Conservation (phyloP, 257 asterid genomes). For the Nicotiana tabacum region DNA sequence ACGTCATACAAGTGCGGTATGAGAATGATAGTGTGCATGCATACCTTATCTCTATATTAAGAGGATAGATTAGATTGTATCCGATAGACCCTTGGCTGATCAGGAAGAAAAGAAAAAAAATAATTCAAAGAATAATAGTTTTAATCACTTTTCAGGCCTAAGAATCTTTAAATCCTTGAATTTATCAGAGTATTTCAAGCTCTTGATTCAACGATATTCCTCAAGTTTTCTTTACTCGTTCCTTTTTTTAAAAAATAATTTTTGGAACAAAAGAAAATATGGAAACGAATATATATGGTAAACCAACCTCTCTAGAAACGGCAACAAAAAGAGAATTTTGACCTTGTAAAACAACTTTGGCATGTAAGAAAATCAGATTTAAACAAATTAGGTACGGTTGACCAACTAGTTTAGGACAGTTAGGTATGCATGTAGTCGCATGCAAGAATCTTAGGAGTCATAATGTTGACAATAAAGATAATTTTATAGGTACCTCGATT, state of each 20-base stretch:
- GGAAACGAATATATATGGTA: not conserved
- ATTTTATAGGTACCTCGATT: not conserved
- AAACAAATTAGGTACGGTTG: conserved; percentile 14
- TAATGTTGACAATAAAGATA: not conserved
- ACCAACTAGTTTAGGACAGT: conserved; percentile 16
- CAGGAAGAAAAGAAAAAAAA: too few relatives aligned
- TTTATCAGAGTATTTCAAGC: not conserved
- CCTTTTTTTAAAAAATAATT: not conserved
- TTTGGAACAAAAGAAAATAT: not conserved
- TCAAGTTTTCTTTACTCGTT: not conserved
- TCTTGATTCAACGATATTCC: not conserved
- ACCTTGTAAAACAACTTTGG: not conserved
- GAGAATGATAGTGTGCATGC: too few relatives aligned
- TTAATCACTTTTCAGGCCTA: too few relatives aligned
- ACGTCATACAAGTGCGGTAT: too few relatives aligned
- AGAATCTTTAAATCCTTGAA: too few relatives aligned
- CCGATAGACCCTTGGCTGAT: too few relatives aligned
- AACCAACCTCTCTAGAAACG: not conserved
- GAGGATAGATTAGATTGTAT: too few relatives aligned
- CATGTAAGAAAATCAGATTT: not conserved
- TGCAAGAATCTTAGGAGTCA: conserved; percentile 11
- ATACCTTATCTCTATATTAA: too few relatives aligned
- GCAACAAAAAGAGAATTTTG: not conserved
- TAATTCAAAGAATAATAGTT: too few relatives aligned
- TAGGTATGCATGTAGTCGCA: conserved; percentile 9